Evolutionary conservation across 1,284 basidiomycete genomes (phyloP).

Genomic region (Trametes polyzona): DNA sequence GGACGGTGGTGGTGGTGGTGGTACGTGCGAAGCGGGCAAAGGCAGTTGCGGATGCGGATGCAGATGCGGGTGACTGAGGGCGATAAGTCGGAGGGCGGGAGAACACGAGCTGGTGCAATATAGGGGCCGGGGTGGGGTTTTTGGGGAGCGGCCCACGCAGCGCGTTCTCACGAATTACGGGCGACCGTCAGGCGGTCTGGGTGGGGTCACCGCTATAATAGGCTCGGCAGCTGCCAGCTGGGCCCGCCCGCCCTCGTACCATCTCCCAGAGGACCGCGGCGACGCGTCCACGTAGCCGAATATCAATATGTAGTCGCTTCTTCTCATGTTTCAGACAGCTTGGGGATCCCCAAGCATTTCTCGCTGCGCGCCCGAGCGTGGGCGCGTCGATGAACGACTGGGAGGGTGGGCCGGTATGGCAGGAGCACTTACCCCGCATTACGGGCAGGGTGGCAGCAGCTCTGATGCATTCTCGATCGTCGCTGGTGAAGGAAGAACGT

Average conservation of each 20-base stretch:
- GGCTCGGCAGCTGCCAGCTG: constrained; percentile 12
- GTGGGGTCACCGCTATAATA: constrained; percentile 24
- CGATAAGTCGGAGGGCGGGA: constrained; percentile 21
- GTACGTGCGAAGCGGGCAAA: no score
- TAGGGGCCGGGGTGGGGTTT: constrained; percentile 34
- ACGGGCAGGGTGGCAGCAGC: background rate
- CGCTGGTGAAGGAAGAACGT: constrained; percentile 4
- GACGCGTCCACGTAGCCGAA: background rate
- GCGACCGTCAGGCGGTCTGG: constrained; percentile 1
- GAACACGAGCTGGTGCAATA: no score
- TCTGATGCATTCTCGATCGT: constrained; percentile 4
- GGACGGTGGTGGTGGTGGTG: constrained; percentile 1
- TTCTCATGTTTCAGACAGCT: constrained; percentile 9
- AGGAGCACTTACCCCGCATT: constrained; percentile 5
- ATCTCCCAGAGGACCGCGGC: no score
- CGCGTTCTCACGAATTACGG: constrained; percentile 16
- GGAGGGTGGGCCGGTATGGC: background rate
- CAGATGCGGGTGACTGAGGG: no score
- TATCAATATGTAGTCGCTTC: background rate
- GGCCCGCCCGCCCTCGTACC: constrained; percentile 23
- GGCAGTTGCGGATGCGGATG: no score
- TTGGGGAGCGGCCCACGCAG: constrained; percentile 30
- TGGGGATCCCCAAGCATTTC: constrained; percentile 11
- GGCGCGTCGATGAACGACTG: no score
- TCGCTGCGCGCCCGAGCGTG: background rate